Evolutionary conservation across 2,329 filamentous ascomycete genomes (phyloP).

Genomic region (Phyllosticta citriasiana): DNA sequence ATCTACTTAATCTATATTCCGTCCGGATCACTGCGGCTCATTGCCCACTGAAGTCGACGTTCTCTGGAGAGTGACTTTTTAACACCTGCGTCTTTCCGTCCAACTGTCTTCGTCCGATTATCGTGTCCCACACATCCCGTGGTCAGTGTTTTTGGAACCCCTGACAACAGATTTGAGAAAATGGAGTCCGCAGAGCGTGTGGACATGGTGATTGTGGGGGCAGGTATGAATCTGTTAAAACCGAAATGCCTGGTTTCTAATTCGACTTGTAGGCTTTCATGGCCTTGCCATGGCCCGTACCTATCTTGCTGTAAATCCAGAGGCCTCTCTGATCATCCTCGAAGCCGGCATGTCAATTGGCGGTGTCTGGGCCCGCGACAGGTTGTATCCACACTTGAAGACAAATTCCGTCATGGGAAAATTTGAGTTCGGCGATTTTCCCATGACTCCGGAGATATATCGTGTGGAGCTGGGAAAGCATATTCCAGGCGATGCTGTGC

Average conservation of each 20-base stretch:
- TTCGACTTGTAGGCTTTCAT: constrained; percentile 19
- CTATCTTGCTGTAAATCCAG: constrained; percentile 34
- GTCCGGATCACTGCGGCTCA: background rate
- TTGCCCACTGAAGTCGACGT: background rate
- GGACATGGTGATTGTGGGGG: constrained; percentile 3
- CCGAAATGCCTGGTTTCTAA: background rate
- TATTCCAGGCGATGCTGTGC: constrained; percentile 48
- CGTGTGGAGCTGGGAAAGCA: constrained; percentile 42
- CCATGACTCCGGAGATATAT: constrained; percentile 15
- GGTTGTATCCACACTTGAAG: constrained; percentile 33
- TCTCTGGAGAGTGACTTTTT: background rate
- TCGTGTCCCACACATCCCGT: background rate
- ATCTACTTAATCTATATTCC: background rate
- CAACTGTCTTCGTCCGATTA: background rate
- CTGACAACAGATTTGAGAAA: background rate
- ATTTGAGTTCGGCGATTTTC: constrained; percentile 30
- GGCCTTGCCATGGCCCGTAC: constrained; percentile 41
- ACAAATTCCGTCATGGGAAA: constrained; percentile 34
- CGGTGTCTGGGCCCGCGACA: constrained; percentile 35
- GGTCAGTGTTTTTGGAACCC: background rate
- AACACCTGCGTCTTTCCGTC: background rate
- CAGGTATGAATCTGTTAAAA: background rate
- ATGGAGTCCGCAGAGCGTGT: background rate
- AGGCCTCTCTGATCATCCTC: constrained; percentile 32
- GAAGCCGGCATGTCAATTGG: constrained; percentile 33